phyloP scores from a whole-genome alignment of 441 rosid genomes.

The Gossypium trilobum region DNA sequence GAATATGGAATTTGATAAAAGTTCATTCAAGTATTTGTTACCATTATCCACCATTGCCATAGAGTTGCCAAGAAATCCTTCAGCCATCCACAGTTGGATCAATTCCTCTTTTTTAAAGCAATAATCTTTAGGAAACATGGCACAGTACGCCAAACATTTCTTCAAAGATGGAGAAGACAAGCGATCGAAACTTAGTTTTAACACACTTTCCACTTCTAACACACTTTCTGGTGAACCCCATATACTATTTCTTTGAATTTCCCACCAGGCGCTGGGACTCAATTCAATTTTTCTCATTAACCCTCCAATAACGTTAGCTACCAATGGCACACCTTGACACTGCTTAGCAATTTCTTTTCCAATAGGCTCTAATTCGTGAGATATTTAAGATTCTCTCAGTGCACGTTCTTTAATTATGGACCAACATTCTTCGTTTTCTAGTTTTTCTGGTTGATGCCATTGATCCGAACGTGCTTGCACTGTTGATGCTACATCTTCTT shows the following conservation, averaged over 20 bases:
- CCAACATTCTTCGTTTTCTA: background rate
- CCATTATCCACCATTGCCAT: background rate
- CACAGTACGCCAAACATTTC: constrained; percentile 9
- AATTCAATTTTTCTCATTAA: background rate
- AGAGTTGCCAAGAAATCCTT: constrained; percentile 5
- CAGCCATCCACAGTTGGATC: constrained; percentile 24
- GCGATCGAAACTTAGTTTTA: background rate
- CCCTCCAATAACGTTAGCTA: constrained; percentile 19
- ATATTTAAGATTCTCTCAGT: background rate
- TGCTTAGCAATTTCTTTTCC: constrained; percentile 20
- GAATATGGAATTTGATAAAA: background rate
- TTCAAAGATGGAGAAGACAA: background rate
- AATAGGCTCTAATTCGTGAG: constrained; percentile 7
- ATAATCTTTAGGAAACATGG: constrained; percentile 17
- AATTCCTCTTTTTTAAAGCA: background rate
- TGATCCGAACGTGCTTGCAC: background rate
- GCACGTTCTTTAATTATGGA: background rate
- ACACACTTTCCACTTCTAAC: background rate
- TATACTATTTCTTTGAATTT: background rate
- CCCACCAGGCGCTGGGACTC: background rate
- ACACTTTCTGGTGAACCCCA: background rate
- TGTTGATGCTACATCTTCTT: background rate
- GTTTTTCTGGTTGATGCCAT: background rate
- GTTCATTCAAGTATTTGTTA: background rate
- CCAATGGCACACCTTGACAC: constrained; percentile 24